phyloP scores from a whole-genome alignment of 148 eudicot species.

The Nepenthes mirabilis region DNA sequence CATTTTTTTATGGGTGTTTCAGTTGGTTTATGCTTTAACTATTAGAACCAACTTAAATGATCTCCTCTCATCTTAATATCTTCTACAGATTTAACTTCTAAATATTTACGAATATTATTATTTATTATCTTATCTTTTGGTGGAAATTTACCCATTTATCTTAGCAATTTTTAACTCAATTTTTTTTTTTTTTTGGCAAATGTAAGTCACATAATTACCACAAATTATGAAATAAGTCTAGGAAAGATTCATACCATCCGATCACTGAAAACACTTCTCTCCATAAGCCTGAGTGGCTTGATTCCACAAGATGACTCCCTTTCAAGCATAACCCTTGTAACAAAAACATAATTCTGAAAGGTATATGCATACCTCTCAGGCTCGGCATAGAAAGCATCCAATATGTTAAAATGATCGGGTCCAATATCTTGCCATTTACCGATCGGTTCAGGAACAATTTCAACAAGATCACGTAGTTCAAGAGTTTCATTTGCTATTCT shows the following conservation, averaged over 20 bases:
- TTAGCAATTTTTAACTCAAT: too few relatives aligned
- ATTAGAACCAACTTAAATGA: too few relatives aligned
- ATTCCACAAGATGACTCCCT: conserved; percentile 79
- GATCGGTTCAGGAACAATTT: conserved; percentile 91
- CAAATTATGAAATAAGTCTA: neutral
- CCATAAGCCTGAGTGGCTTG: conserved; percentile 94
- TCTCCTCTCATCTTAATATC: too few relatives aligned
- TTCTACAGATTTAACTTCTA: too few relatives aligned
- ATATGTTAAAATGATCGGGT: conserved; percentile 74
- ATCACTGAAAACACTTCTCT: conserved; percentile 95
- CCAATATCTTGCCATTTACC: conserved; percentile 96
- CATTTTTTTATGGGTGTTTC: too few relatives aligned
- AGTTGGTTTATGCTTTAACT: too few relatives aligned
- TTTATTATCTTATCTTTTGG: too few relatives aligned
- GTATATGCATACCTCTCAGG: conserved; percentile 95
- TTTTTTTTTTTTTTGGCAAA: too few relatives aligned
- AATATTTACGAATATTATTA: too few relatives aligned
- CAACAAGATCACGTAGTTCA: conserved; percentile 86
- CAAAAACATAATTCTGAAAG: conserved; percentile 94
- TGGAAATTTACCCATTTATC: too few relatives aligned
- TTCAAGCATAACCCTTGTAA: conserved; percentile 91
- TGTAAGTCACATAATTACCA: neutral
- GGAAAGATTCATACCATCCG: conserved; percentile 55
- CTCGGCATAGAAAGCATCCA: conserved; percentile 90
- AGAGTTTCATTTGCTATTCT: conserved; percentile 94